Conservation (phyloP, 192 early-diverging fungal genomes). For the Geranomyces michiganensis region DNA sequence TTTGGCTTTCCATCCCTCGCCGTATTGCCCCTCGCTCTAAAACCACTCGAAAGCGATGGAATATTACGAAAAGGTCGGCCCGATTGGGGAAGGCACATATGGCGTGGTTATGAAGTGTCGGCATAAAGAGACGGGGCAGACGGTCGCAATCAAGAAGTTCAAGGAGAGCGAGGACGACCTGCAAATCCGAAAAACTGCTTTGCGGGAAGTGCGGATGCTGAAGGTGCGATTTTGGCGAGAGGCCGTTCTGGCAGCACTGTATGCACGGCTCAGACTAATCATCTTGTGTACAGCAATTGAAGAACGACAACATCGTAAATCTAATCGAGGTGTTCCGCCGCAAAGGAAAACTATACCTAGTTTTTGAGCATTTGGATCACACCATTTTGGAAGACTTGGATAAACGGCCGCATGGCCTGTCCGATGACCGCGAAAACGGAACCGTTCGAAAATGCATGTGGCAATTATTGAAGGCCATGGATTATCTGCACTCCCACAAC, state of each 20-base stretch:
- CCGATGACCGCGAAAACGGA: constrained; percentile 51
- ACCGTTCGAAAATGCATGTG: constrained; percentile 65
- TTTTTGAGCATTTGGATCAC: constrained; percentile 70
- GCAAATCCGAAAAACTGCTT: constrained; percentile 66
- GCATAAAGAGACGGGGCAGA: constrained; percentile 65
- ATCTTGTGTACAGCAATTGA: constrained; percentile 55
- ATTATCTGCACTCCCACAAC: constrained; percentile 68
- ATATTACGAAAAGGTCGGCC: constrained; percentile 63
- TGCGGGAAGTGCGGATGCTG: constrained; percentile 65
- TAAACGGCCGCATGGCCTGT: constrained; percentile 58
- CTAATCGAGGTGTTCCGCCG: constrained; percentile 64
- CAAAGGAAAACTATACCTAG: constrained; percentile 67
- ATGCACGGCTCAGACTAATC: not conserved
- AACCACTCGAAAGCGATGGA: constrained; percentile 45
- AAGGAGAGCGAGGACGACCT: constrained; percentile 68
- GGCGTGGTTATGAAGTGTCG: constrained; percentile 71
- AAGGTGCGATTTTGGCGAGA: constrained; percentile 45
- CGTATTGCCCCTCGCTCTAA: too few relatives aligned
- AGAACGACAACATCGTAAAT: constrained; percentile 71
- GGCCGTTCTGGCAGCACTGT: not conserved
- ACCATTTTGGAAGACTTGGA: constrained; percentile 69
- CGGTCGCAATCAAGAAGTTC: constrained; percentile 70
- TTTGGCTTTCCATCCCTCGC: too few relatives aligned
- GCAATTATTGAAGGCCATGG: constrained; percentile 67
- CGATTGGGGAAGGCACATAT: constrained; percentile 69